These are phyloP conservation scores for Botrytis paeoniae DNA, from an alignment of 2,329 filamentous ascomycete species.

Conservation along the genomic window DNA sequence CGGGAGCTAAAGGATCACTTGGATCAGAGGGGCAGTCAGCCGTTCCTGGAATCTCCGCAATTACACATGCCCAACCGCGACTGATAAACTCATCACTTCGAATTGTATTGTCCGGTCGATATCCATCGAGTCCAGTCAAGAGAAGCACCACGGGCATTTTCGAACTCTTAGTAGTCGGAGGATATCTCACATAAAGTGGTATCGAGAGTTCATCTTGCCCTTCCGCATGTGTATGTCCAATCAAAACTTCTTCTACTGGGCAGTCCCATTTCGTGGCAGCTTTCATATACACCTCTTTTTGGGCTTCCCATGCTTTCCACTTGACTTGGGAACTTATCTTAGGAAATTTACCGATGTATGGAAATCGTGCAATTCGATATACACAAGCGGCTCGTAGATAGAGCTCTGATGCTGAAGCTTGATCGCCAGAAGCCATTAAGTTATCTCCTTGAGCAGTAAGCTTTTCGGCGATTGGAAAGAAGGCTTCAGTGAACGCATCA, in stretches of 20 bases:
- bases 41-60: constrained; percentile 64
- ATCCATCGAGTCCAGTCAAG: constrained; percentile 61
- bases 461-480: constrained; percentile 58
- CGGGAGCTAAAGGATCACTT: constrained; percentile 55
- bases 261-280: constrained; percentile 52
- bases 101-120: constrained; percentile 60
- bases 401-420: constrained; percentile 54
- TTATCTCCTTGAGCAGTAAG: constrained; percentile 53
- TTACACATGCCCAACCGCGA: constrained; percentile 61
- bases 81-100: constrained; percentile 59
- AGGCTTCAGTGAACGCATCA: constrained; percentile 60
- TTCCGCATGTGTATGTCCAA: constrained; percentile 54
- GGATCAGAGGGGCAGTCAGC: constrained; percentile 65
- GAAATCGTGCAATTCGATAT: constrained; percentile 72
- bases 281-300: constrained; percentile 62
- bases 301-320: constrained; percentile 60
- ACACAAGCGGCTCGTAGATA: constrained; percentile 70
- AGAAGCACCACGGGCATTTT: constrained; percentile 52
- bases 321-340: constrained; percentile 47
- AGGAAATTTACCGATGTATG: constrained; percentile 48
- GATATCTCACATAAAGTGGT: constrained; percentile 63
- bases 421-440: constrained; percentile 48
- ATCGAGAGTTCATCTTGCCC: constrained; percentile 47
- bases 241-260: constrained; percentile 59
- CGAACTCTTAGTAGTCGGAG: constrained; percentile 42